Percentiles rank a stretch among this genome's conserved stretches.
These are phyloP conservation scores for Alternaria dauci DNA, from an alignment of 2,329 filamentous ascomycete species.

Conservation along the genomic window DNA sequence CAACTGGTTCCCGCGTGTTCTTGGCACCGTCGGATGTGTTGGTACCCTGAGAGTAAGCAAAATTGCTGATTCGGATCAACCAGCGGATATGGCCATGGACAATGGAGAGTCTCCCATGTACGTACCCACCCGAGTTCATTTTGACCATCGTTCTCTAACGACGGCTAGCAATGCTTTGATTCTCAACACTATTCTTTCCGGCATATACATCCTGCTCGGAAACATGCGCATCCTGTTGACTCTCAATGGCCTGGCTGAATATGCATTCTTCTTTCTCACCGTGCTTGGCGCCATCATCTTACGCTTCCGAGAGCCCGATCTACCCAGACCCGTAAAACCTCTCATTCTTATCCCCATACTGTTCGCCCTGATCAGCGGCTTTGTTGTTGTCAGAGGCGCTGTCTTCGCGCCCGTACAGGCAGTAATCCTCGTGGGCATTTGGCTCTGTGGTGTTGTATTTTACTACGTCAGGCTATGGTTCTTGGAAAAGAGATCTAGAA, in stretches of 20 bases:
- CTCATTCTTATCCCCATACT: constrained; percentile 61
- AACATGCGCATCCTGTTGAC: constrained; percentile 70
- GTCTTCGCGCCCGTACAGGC: constrained; percentile 48
- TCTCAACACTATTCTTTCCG: constrained; percentile 51
- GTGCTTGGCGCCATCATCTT: constrained; percentile 68
- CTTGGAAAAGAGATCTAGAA: constrained; percentile 2
- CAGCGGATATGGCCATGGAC: constrained; percentile 37
- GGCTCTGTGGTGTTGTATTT: constrained; percentile 35
- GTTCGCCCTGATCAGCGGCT: constrained; percentile 65
- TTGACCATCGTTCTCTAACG: neutral
- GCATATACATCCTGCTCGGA: constrained; percentile 68
- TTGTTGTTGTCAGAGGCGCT: constrained; percentile 47
- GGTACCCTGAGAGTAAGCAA: constrained; percentile 36
- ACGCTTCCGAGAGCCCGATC: constrained; percentile 63
- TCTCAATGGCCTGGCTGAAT: constrained; percentile 55
- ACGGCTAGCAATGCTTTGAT: constrained; percentile 43
- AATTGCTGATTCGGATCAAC: constrained; percentile 12
- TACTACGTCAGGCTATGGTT: constrained; percentile 26
- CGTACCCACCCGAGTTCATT: neutral
- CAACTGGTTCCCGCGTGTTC: constrained; percentile 38
- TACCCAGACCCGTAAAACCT: constrained; percentile 67
- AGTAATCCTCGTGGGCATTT: constrained; percentile 39
- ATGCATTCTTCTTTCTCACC: constrained; percentile 71
- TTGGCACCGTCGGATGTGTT: constrained; percentile 43
- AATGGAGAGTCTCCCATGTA: constrained; percentile 49